Base-by-base conservation (phyloP, 768 basidiomycete genomes). In the Pleurotus tuoliensis region DNA sequence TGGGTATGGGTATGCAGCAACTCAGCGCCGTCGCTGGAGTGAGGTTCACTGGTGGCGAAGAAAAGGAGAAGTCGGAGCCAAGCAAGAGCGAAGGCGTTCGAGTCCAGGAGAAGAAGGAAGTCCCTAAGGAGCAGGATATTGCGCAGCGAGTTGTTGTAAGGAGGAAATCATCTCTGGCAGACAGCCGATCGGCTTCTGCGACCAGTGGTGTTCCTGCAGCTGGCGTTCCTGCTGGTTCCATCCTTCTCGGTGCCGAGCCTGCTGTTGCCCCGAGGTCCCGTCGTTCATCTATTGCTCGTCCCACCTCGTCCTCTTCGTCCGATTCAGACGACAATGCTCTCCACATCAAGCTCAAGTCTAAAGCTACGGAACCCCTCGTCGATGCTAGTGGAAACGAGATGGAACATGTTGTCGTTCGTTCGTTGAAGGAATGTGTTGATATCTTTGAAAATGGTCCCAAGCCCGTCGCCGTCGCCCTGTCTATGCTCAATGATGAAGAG, bases 401-500 rank as follows among this genome's bases (percentile, higher is more conserved):
- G n/a, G 58, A 65, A 11, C 57, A 56, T 1, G 56, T 62, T 0
- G 40, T 58, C 40, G 57, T 69, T 4, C 79, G 94, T 16, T 73
- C 88, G 1, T 72, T 94, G 6, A 85, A 88, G 39, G 90, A 94
- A 60, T 89, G 88, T 62, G 77, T 92, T 54, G 82, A 87, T 20
- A 77, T 98, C 55, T 92, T 89, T 63, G 89, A 90, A 65, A 83
- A 84, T 56, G 85, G 83, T 2, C 85, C 88, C 0, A 75, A 82
- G 52, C 83, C 87, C 3, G 75, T 84, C 6, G 79, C 82, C 20
- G 74, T 71, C 8, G 75, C 82, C 18, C 64, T 91, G 51, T 72
- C 79, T 44, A 75, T 82, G 61, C 72, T 99, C 64, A 90, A 82
- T 52, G 93, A 99, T 63, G 96, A 98, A 67, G 97, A 98, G 71